Percentiles rank a stretch among this genome's conserved stretches.
phyloP scores from a whole-genome alignment of 257 asterid genomes.

The Plantago ovata region DNA sequence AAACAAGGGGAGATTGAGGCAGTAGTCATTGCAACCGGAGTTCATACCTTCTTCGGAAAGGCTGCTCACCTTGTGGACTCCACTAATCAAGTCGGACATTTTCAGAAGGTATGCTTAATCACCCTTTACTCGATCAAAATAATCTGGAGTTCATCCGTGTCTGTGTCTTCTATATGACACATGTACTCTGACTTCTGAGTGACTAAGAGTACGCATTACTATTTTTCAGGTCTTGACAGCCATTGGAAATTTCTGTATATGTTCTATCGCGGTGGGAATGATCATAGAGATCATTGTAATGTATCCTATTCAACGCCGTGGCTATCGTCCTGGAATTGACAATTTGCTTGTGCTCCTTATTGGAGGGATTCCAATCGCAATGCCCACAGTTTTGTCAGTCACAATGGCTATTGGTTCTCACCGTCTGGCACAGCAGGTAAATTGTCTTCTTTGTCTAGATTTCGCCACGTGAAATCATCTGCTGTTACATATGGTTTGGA shows the following conservation, averaged over 20 bases:
- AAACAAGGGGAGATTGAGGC: slow-evolving; percentile 55
- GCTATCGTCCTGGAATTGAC: slow-evolving; percentile 40
- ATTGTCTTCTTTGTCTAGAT: not conserved
- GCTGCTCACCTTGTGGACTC: slow-evolving; percentile 53
- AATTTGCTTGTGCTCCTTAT: slow-evolving; percentile 43
- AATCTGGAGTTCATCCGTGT: too few species aligned
- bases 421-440: slow-evolving; percentile 41
- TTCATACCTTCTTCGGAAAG: slow-evolving; percentile 47
- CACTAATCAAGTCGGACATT: slow-evolving; percentile 45
- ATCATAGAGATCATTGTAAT: slow-evolving; percentile 37
- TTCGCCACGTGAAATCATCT: not conserved
- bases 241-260: slow-evolving; percentile 44
- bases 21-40: slow-evolving; percentile 46
- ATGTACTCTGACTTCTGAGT: too few species aligned
- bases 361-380: slow-evolving; percentile 56
- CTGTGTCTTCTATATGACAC: too few species aligned
- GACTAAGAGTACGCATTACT: too few species aligned
- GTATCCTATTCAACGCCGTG: slow-evolving; percentile 41
- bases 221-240: slow-evolving; percentile 36
- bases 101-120: slow-evolving; percentile 38
- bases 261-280: slow-evolving; percentile 41
- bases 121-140: not conserved
- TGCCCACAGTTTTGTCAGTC: slow-evolving; percentile 50
- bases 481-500: not conserved
- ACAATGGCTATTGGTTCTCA: slow-evolving; percentile 57